Base-by-base conservation (phyloP, 2,329 filamentous ascomycete species). In the Alternaria atra region DNA sequence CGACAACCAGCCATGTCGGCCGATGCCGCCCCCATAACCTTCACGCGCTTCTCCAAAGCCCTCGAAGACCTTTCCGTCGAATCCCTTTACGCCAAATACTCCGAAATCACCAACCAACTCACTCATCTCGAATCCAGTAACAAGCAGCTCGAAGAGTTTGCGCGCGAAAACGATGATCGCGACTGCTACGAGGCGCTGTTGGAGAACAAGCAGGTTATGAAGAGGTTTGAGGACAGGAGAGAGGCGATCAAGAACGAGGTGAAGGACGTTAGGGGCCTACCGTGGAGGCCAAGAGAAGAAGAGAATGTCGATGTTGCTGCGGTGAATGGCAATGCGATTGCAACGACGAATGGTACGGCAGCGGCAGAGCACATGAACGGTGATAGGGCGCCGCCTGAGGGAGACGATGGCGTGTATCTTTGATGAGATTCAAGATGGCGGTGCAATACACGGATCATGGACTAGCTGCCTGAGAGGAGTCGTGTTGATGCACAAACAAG, bases 31-130 rank as follows among this genome's bases (percentile, higher is more conserved):
- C 89, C 90, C 60, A 92, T 92, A 73, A 80, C 84, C 46, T 81
- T 87, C 27, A 77, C 82, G 17, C 86, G 85, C 74, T 92, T 92
- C 81, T 87, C 89, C 73, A 81, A 83, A 63, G 91, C 91, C 25
- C 84, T 94, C 67, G 82, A 84, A 66, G 86, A 89, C 61, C 87
- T 94, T 57, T 86, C 90, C 40, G 76, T 89, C 66, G 84, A 86
- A 64, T 85, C 85, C 58, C 88, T 94, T 6, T 89, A 91, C 79
- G 84, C 90, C 78, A 93, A 93, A 79, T 86, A 90, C 60, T 86
- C 90, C 73, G 91, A 94, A 77, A 84, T 94, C 63, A 87, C 87
- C 75, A 93, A 93, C 84, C 87, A 84, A 69, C 89, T 93, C 73
- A 84, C 86, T 25, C 90, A 94, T 78, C 87, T 94, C 27, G 86